Evolutionary conservation across 495 filamentous ascomycete genomes (phyloP).

Genomic region (Annulohypoxylon moriforme): DNA sequence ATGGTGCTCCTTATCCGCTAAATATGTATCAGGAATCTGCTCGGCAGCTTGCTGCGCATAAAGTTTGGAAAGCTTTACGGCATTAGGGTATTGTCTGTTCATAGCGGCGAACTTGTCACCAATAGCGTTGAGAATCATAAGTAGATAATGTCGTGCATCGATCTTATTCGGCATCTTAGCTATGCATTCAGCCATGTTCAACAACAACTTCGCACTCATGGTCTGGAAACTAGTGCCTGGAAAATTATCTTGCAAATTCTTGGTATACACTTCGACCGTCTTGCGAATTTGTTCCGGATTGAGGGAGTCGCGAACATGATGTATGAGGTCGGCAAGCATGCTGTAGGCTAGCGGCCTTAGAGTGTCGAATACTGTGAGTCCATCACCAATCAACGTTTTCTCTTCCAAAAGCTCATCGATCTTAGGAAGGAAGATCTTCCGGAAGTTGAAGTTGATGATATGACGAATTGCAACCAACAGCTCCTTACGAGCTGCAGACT

Average conservation of each 20-base stretch:
- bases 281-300: constrained; percentile 88
- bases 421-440: constrained; percentile 92
- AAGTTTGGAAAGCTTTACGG: constrained; percentile 86
- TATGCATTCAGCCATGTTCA: constrained; percentile 98
- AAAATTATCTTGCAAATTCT: constrained; percentile 94
- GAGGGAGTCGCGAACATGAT: constrained; percentile 91
- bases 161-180: constrained; percentile 89
- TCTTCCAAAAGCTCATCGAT: constrained; percentile 97
- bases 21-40: constrained; percentile 77
- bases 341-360: constrained; percentile 97
- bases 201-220: constrained; percentile 96
- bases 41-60: constrained; percentile 75
- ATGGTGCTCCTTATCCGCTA: constrained; percentile 80
- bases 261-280: constrained; percentile 96
- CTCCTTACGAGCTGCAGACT: constrained; percentile 93
- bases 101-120: constrained; percentile 98
- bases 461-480: constrained; percentile 95
- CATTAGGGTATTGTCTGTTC: constrained; percentile 95
- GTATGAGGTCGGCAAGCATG: constrained; percentile 97
- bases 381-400: constrained; percentile 92
- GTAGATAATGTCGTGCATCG: constrained; percentile 92
- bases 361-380: constrained; percentile 94
- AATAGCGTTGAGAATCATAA: constrained; percentile 97
- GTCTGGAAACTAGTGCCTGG: constrained; percentile 99
- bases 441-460: constrained; percentile 99